These are phyloP conservation scores for Aspergillus steynii DNA, from an alignment of 495 filamentous ascomycete genomes.

Conservation along the genomic window DNA sequence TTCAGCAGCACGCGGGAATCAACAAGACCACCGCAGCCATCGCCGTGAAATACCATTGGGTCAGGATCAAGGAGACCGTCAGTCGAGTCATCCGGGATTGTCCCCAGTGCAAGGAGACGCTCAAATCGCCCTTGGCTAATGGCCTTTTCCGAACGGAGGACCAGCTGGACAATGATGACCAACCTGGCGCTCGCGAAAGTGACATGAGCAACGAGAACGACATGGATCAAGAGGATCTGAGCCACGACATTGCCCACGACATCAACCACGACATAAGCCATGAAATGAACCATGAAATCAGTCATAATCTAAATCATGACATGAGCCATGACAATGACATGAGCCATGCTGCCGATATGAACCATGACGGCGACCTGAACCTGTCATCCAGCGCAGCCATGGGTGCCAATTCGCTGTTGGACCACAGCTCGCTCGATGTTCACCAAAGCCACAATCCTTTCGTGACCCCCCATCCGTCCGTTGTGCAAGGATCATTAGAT, in stretches of 20 bases:
- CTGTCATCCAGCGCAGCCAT: slow-evolving; percentile 22
- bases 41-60: slow-evolving; percentile 94
- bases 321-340: neutral
- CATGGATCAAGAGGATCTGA: slow-evolving; percentile 1
- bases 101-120: slow-evolving; percentile 80
- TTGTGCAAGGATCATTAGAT: slow-evolving; percentile 34
- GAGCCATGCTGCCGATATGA: neutral
- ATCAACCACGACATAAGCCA: neutral
- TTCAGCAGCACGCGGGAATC: slow-evolving; percentile 84
- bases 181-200: slow-evolving; percentile 14
- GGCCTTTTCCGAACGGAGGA: slow-evolving; percentile 30
- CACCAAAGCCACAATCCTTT: slow-evolving; percentile 38
- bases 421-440: slow-evolving; percentile 31
- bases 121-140: slow-evolving; percentile 53
- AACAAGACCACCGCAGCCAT: slow-evolving; percentile 97
- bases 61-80: slow-evolving; percentile 97
- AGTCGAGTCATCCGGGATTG: slow-evolving; percentile 93
- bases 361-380: slow-evolving; percentile 4
- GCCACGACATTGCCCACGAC: neutral
- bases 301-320: neutral
- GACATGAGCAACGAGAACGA: slow-evolving; percentile 13
- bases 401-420: slow-evolving; percentile 30
- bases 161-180: slow-evolving; percentile 23
- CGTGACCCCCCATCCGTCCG: slow-evolving; percentile 25
- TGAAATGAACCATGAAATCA: neutral